Evolutionary conservation across 176 grass and related monocot genomes (phyloP), one percentile per base, ranked within the genome.

Genomic region (Lolium perenne): DNA sequence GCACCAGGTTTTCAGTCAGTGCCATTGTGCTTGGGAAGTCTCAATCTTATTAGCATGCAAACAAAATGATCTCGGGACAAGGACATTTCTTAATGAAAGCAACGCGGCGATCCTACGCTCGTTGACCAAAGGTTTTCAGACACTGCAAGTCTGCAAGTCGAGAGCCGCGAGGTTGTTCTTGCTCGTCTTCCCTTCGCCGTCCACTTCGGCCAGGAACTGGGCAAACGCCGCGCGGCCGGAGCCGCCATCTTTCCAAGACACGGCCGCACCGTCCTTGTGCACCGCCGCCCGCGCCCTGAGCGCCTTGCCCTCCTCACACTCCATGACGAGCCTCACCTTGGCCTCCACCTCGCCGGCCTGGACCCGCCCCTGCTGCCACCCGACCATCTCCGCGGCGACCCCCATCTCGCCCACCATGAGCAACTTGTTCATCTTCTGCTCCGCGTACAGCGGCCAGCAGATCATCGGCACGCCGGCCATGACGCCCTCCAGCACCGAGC

Each of bases 381-480:
- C 80, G 5, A 6, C 68, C 54, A 89, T 29, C 55, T 56, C 83
- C 67, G 41, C 75, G 1, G 64, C 92, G 18, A 85, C 2, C 38
- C 32, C 29, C 81, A 90, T 87, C 22, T 82, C 87, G 4, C 87
- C 82, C 16, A 79, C 78, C 48, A 91, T 17, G 85, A 89, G 78
- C 38, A 93, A 84, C 71, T 91, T 97, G 74, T 92, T 97, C 78
- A 92, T 17, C 73, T 74, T 82, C 88, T 94, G 95, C 84, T 94
- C 92, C 1, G 88, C 84, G 85, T 89, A 93, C 62, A 84, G 72
- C 10, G 90, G 92, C 92, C 95, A 94, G 84, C 84, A 94, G 11
- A 97, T 23, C 80, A 92, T 89, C 13, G 92, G 86, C 62, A 94
- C 83, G 77, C 81, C 90, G 7, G 48, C 68, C 0, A 49, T 25